These are phyloP conservation scores for Ammopiptanthus mongolicus DNA, from an alignment of 306 rosid species.

Conservation along the genomic window DNA sequence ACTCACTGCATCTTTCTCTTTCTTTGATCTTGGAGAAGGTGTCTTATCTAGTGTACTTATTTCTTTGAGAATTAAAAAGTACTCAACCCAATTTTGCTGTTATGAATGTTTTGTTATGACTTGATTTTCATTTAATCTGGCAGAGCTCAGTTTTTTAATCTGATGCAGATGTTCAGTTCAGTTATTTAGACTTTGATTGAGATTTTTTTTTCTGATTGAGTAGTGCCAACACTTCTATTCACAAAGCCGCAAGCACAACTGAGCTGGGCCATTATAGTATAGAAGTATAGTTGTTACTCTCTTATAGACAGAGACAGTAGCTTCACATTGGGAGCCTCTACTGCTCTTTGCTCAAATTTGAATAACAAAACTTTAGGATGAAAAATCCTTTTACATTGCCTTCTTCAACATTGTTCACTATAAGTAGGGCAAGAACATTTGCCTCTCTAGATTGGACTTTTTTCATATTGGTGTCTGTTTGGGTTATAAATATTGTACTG, in stretches of 20 bases:
- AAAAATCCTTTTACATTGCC: neutral
- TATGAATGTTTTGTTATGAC: constrained; percentile 7
- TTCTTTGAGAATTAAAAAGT: constrained; percentile 79
- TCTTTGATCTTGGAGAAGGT: neutral
- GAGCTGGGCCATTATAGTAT: neutral
- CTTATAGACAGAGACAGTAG: no score
- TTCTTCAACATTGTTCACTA: neutral
- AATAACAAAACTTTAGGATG: neutral
- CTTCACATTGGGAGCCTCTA: no score
- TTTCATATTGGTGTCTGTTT: no score
- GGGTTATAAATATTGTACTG: no score
- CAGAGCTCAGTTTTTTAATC: neutral
- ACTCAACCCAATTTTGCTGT: constrained; percentile 37
- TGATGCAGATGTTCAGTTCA: neutral
- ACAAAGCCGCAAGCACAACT: neutral
- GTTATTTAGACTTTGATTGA: neutral
- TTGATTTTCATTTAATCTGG: constrained; percentile 9
- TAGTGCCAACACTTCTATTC: neutral
- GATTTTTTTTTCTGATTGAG: neutral
- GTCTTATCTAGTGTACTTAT: constrained; percentile 63
- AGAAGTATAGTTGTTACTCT: no score
- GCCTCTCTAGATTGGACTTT: neutral
- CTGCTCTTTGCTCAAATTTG: neutral
- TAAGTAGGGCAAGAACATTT: neutral
- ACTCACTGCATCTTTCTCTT: neutral